Evolutionary conservation across 1,139 yeast genomes (phyloP), one percentile per base, ranked within the genome.

Genomic region (Suhomyces chickasaworum): DNA sequence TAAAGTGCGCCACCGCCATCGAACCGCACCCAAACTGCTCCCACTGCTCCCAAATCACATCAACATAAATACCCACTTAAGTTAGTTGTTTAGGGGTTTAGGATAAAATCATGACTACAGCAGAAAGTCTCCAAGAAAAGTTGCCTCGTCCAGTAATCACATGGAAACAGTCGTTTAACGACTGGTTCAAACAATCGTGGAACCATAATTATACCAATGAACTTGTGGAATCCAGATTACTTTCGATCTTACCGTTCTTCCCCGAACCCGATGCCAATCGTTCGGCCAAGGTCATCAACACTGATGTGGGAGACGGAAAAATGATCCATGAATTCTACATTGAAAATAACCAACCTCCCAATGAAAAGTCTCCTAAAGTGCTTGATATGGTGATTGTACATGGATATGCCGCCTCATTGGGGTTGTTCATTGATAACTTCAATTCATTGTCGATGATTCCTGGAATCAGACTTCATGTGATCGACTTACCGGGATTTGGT

Each of bases 281-380:
- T 36, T 53, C 53, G 8, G 83, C 86, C 0, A 55, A 67, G 20
- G 60, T 81, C 13, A 61, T 78, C 22, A 68, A 82, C 53, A 80
- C 87, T 15, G 57, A 53, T 18, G 38, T 54, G 22, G 55, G 56
- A 5, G 41, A 49, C 16, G 65, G 62, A 23, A 58, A 57, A 39
- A 73, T 63, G 53, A 77, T 88, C 58, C 86, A 84, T 59, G 88
- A 85, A 57, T 77, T 86, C 46, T 71, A 69, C 47, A 65, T 75
- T 41, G 72, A 68, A 40, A 73, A 74, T 54, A 63, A 54, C 5
- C 69, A 69, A 42, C 46, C 52, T 8, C 57, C 59, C 16, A 42
- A 37, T 4, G 51, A 45, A 3, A 47, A 41, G 20, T 37, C 47
- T 2, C 49, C 49, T 9, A 43, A 45, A 12, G 42, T 47, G 10